Conservation (phyloP, 345 rosid genomes). For the Cardiospermum halicacabum region DNA sequence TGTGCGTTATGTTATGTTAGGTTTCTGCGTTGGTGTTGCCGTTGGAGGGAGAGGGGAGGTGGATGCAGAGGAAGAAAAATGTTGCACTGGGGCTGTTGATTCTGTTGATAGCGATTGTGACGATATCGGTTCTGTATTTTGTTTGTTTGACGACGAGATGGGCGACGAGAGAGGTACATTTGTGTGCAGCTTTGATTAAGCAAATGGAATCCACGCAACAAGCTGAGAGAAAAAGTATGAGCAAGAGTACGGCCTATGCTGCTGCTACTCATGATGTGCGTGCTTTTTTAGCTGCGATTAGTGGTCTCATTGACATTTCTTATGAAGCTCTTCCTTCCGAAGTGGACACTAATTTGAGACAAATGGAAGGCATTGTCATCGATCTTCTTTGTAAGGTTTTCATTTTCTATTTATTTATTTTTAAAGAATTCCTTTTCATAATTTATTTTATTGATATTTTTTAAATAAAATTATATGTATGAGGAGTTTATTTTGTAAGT, state of each 20-base stretch:
- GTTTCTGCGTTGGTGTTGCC: slow-evolving; percentile 51
- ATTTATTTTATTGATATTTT: no score
- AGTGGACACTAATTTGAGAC: slow-evolving; percentile 32
- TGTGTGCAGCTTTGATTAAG: slow-evolving; percentile 46
- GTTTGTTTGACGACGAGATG: slow-evolving; percentile 32
- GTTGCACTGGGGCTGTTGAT: slow-evolving; percentile 26
- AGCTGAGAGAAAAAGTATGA: slow-evolving; percentile 73
- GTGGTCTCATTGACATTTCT: slow-evolving; percentile 47
- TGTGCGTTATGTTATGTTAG: no score
- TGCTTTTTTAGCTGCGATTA: slow-evolving; percentile 54
- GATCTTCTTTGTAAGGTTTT: slow-evolving; percentile 51
- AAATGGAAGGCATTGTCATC: slow-evolving; percentile 41
- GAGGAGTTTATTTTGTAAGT: no score
- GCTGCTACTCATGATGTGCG: slow-evolving; percentile 82
- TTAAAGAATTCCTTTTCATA: no score
- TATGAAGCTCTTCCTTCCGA: slow-evolving; percentile 38
- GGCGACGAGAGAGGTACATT: slow-evolving; percentile 41
- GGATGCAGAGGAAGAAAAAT: slow-evolving; percentile 17
- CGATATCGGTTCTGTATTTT: slow-evolving; percentile 26
- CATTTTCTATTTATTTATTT: no score
- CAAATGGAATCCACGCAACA: slow-evolving; percentile 80
- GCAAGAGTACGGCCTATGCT: slow-evolving; percentile 66
- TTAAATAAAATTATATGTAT: no score
- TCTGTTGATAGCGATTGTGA: slow-evolving; percentile 17
- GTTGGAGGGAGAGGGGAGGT: slow-evolving; percentile 15